Base-by-base conservation (phyloP, 345 rosid species). In the Linum lewisii region DNA sequence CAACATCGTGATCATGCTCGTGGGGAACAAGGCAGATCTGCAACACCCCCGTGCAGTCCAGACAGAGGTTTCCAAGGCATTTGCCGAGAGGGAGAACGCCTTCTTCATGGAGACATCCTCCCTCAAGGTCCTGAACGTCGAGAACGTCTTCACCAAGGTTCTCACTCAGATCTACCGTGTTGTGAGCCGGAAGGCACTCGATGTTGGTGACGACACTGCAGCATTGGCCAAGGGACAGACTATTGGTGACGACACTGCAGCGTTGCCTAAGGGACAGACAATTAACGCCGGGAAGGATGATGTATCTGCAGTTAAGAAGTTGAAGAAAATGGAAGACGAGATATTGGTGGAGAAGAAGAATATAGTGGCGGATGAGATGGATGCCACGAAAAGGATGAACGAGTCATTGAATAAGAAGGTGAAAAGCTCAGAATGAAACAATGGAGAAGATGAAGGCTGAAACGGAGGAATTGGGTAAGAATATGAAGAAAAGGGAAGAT, bases 1-100 rank as follows among this genome's bases (percentile, higher is more conserved):
- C 26, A 68, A 57, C 66, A 68, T 68, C 24, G 72, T 68, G 25
- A 62, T 68, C 25, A 68, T 68, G 72, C 72, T 68, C 5, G 72
- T 68, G 34, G 67, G 67, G 14, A 68, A 68, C 67, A 68, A 68
- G 63, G 72, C 72, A 36, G 72, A 68, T 62, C 58, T 68, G 54
- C 58, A 66, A 7, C 72, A 68, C 58, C 21, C 62, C 54, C 66
- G 72, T 13, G 72, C 67, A 24, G 72, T 68, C 24, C 20, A 32
- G 2, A 62, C 67, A 4, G 72, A 68, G 54, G 72, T 57, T 57
- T 63, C 72, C 32, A 57, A 44, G 21, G 58, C 72, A 37, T 68
- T 68, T 62, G 72, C 72, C 21, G 72, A 68, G 63, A 62, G 47
- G 51, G 66, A 68, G 62, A 68, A 21, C 24, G 62, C 72, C 5